Conservation (phyloP, 805 yeast genomes). For the Yamadazyma phyllophila region DNA sequence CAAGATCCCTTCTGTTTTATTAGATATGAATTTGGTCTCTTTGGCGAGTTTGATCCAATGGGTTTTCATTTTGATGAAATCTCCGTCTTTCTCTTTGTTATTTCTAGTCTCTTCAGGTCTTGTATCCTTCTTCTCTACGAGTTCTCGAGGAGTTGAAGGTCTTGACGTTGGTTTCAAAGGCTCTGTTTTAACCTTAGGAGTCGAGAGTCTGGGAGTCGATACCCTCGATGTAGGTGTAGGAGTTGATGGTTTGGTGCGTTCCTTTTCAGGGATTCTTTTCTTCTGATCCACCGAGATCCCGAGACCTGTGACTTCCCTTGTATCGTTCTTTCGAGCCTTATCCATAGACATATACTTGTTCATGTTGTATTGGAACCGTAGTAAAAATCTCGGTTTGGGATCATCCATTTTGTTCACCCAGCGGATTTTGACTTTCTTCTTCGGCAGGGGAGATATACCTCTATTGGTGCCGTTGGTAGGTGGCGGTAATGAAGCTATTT, state of each 20-base stretch:
- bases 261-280: not conserved
- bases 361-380: slow-evolving; percentile 12
- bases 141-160: no score
- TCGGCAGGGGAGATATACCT: not conserved
- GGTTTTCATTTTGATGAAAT: slow-evolving; percentile 14
- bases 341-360: not conserved
- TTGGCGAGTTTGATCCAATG: slow-evolving; percentile 23
- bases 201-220: not conserved
- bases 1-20: slow-evolving; percentile 20
- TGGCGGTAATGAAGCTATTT: not conserved
- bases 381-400: slow-evolving; percentile 16
- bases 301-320: not conserved
- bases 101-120: not conserved
- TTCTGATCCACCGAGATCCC: slow-evolving; percentile 7
- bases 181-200: not conserved
- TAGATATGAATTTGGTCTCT: slow-evolving; percentile 15
- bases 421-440: slow-evolving; percentile 10
- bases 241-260: not conserved
- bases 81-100: not conserved
- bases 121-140: not conserved
- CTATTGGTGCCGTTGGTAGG: not conserved
- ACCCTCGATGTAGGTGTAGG: not conserved
- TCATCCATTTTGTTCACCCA: slow-evolving; percentile 32
- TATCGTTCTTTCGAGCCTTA: not conserved
- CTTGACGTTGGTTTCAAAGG: not conserved